phyloP scores from a whole-genome alignment of 1,139 yeast species.

The Spathaspora sp. region DNA sequence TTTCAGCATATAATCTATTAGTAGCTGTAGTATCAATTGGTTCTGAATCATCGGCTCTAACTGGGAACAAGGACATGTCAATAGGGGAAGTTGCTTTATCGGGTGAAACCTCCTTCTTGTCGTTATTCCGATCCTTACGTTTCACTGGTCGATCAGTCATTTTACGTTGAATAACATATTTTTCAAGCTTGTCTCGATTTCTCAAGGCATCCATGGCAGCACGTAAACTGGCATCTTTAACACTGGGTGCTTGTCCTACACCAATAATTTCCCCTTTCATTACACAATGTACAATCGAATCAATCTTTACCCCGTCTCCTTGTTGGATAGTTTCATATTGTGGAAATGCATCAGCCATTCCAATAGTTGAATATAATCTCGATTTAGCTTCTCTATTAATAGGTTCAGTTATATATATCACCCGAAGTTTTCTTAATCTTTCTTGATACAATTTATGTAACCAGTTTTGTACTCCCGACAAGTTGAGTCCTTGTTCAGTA shows the following conservation, averaged over 20 bases:
- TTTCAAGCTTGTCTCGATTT: conserved; percentile 61
- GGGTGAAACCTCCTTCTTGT: conserved; percentile 6
- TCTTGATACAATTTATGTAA: conserved; percentile 48
- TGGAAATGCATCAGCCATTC: conserved; percentile 69
- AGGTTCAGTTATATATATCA: conserved; percentile 29
- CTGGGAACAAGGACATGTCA: conserved; percentile 22
- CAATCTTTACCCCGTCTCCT: conserved; percentile 52
- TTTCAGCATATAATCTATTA: conserved; percentile 42
- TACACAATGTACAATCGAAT: conserved; percentile 64
- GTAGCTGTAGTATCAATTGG: conserved; percentile 38
- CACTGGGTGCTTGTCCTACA: conserved; percentile 57
- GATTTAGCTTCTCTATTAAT: conserved; percentile 68
- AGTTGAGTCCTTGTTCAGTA: conserved; percentile 52
- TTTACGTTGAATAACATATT: conserved; percentile 61
- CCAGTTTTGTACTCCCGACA: conserved; percentile 59
- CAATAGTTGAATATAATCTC: conserved; percentile 75
- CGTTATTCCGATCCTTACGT: conserved; percentile 7
- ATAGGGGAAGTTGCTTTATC: conserved; percentile 16
- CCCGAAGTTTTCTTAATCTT: conserved; percentile 26
- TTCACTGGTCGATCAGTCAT: conserved; percentile 47
- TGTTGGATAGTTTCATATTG: conserved; percentile 55
- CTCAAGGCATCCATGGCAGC: conserved; percentile 72
- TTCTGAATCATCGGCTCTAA: conserved; percentile 24
- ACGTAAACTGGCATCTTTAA: conserved; percentile 65
- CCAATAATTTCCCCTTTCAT: conserved; percentile 60